phyloP scores from a whole-genome alignment of 2,329 filamentous ascomycete genomes.

The Penicillium sp. region DNA sequence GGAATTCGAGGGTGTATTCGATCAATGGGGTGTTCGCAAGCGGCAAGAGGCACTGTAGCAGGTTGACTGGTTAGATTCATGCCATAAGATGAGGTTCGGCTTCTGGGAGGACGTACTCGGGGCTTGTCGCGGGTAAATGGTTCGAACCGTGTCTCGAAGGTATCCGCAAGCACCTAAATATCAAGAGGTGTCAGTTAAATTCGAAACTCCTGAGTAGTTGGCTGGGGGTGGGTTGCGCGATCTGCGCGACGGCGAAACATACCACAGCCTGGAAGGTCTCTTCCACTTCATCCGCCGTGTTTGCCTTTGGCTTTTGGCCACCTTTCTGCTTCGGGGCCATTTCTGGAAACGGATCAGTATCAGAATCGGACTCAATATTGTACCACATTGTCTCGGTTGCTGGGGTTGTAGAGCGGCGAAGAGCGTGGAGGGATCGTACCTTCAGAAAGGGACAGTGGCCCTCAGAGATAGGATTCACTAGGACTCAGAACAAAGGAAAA shows the following conservation, averaged over 20 bases:
- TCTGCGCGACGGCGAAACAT: constrained; percentile 31
- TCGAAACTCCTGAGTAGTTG: neutral
- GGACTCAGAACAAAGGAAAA: neutral
- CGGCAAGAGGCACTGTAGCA: constrained; percentile 79
- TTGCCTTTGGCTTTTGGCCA: constrained; percentile 35
- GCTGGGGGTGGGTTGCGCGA: neutral
- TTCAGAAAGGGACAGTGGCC: neutral
- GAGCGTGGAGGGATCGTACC: neutral
- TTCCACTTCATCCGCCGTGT: constrained; percentile 59
- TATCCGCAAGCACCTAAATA: constrained; percentile 80
- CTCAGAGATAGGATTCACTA: neutral
- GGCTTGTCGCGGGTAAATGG: constrained; percentile 88
- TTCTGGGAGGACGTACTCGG: constrained; percentile 60
- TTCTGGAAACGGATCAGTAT: constrained; percentile 5
- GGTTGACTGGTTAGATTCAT: constrained; percentile 1
- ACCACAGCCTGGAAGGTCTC: constrained; percentile 66
- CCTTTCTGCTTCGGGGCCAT: constrained; percentile 41
- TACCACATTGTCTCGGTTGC: neutral
- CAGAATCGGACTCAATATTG: neutral
- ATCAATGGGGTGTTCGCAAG: constrained; percentile 93
- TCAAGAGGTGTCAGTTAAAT: constrained; percentile 12
- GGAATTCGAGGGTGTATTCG: constrained; percentile 95
- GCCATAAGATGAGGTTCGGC: neutral
- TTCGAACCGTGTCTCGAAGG: constrained; percentile 87
- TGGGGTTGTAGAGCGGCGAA: neutral